phyloP scores from a whole-genome alignment of 2,329 filamentous ascomycete species.

The Ophiostoma perfectum region DNA sequence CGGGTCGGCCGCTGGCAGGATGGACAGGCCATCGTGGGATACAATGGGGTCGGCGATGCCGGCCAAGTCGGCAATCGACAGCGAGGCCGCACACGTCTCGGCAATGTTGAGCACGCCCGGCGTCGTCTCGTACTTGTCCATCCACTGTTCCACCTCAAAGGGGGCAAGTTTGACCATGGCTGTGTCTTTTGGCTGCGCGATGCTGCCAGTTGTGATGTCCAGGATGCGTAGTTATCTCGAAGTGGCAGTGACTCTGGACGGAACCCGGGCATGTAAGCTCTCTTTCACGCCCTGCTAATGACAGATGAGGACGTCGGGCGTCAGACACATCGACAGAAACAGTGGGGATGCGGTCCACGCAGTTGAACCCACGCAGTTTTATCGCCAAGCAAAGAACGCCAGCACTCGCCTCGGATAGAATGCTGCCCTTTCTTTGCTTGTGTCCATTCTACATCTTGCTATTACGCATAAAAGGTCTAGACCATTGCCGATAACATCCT shows the following conservation, averaged over 20 bases:
- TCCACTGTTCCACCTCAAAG: conserved; percentile 70
- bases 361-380: not conserved
- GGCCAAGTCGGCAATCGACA: conserved; percentile 64
- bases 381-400: not conserved
- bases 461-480: too few species aligned
- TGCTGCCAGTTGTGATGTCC: not conserved
- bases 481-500: too few species aligned
- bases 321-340: not conserved
- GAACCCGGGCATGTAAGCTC: too few species aligned
- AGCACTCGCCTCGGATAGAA: not conserved
- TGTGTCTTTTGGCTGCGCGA: too few species aligned
- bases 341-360: conserved; percentile 3
- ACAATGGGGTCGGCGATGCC: conserved; percentile 52
- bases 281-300: not conserved
- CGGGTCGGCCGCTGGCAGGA: conserved; percentile 31
- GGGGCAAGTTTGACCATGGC: conserved; percentile 46
- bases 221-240: too few species aligned
- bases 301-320: not conserved
- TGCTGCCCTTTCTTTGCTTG: not conserved
- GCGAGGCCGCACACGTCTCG: conserved; percentile 71
- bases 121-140: conserved; percentile 55
- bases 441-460: not conserved
- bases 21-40: conserved; percentile 24
- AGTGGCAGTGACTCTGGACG: not conserved
- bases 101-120: conserved; percentile 63